Conservation (phyloP, 208 protist genomes). For the Trypanosoma congolense region DNA sequence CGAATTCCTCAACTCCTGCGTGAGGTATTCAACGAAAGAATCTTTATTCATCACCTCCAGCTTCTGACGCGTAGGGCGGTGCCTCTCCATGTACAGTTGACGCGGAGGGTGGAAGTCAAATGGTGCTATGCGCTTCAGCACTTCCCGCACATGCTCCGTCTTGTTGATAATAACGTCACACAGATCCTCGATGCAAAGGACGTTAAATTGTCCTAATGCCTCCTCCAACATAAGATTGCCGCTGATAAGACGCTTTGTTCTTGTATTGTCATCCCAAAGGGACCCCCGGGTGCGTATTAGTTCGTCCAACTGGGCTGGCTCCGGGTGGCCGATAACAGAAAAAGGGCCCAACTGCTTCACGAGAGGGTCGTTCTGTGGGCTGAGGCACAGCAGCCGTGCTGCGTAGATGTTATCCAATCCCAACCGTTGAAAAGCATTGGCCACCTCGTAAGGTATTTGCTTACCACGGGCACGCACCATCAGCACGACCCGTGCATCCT, state of each 20-base stretch:
- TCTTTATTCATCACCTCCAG: constrained; percentile 79
- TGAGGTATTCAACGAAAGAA: constrained; percentile 80
- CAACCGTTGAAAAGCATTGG: constrained; percentile 50
- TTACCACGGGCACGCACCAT: constrained; percentile 78
- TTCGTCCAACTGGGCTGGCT: constrained; percentile 62
- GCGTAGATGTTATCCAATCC: constrained; percentile 78
- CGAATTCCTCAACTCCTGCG: constrained; percentile 55
- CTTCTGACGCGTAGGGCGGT: constrained; percentile 78
- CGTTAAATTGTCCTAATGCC: constrained; percentile 74
- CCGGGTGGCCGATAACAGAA: constrained; percentile 72
- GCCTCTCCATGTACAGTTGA: constrained; percentile 83
- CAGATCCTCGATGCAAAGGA: constrained; percentile 88
- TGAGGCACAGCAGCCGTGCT: constrained; percentile 57
- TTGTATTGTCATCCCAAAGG: constrained; percentile 67
- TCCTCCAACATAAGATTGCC: constrained; percentile 86
- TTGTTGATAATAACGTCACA: constrained; percentile 64
- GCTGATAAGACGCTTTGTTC: constrained; percentile 71
- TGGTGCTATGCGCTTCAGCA: constrained; percentile 68
- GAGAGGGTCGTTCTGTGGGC: constrained; percentile 51
- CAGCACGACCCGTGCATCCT: constrained; percentile 50
- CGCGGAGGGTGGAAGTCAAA: constrained; percentile 89
- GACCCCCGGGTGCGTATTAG: constrained; percentile 81
- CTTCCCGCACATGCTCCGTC: constrained; percentile 58
- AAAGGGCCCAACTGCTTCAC: constrained; percentile 79
- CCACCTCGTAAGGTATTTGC: constrained; percentile 74